These are phyloP conservation scores for Triticum turgidum DNA, from an alignment of 176 grass and related monocot species.

Conservation along the genomic window DNA sequence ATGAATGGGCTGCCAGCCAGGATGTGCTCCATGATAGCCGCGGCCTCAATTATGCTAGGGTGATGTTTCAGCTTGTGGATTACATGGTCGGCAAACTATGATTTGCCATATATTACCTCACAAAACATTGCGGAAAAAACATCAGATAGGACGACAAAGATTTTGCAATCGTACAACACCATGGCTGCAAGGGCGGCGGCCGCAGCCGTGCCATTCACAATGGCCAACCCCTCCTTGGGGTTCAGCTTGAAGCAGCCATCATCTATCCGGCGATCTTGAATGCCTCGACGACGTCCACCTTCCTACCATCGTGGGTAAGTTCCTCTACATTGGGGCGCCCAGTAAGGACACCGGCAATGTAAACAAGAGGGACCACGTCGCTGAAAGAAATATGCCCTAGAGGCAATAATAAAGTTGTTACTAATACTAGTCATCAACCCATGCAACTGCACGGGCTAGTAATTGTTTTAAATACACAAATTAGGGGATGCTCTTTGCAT, in stretches of 20 bases:
- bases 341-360: not conserved
- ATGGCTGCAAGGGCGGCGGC: not conserved
- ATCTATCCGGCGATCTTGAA: not conserved
- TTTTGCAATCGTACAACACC: not conserved
- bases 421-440: too few species aligned
- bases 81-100: slow-evolving; percentile 74
- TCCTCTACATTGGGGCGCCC: not conserved
- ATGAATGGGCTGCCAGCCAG: slow-evolving; percentile 69
- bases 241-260: not conserved
- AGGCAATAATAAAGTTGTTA: too few species aligned
- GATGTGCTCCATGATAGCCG: slow-evolving; percentile 86
- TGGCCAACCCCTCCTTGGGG: not conserved
- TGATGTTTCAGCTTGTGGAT: slow-evolving; percentile 95
- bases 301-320: not conserved
- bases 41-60: slow-evolving; percentile 77
- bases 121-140: not conserved
- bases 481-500: too few species aligned
- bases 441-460: too few species aligned
- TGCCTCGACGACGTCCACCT: not conserved
- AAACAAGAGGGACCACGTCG: not conserved
- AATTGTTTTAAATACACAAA: too few species aligned
- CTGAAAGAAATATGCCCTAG: not conserved
- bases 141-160: not conserved
- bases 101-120: slow-evolving; percentile 81
- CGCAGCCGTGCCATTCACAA: not conserved